Evolutionary conservation across 1,284 basidiomycete species (phyloP).

Genomic region (Ustilago sp.): DNA sequence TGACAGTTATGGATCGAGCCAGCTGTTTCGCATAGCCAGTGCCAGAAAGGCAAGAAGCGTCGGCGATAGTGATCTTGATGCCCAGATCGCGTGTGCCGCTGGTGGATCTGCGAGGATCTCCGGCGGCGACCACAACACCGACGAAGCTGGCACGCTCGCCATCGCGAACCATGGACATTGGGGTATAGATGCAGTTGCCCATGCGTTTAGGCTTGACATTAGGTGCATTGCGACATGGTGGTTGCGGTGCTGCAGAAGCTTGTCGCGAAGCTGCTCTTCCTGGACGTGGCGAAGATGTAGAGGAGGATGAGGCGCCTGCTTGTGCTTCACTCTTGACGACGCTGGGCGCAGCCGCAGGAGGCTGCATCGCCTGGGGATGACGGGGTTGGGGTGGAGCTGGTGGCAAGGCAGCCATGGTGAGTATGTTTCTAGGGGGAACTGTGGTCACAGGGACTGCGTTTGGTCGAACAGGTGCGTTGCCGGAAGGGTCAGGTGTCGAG

Average conservation of each 20-base stretch:
- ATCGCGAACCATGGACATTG: conserved; percentile 43
- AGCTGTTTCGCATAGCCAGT: conserved; percentile 48
- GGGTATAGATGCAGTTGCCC: conserved; percentile 55
- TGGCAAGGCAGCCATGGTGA: not conserved
- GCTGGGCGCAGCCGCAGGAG: not conserved
- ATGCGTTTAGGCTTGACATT: conserved; percentile 48
- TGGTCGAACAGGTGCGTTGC: not conserved
- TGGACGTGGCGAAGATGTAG: conserved; percentile 19
- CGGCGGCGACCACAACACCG: conserved; percentile 46
- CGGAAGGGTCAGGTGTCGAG: conserved; percentile 31
- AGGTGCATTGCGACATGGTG: conserved; percentile 36
- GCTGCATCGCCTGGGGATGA: not conserved
- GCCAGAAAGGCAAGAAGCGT: conserved; percentile 42
- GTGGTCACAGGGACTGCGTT: conserved; percentile 1
- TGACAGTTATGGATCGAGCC: conserved; percentile 38
- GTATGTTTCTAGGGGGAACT: not conserved
- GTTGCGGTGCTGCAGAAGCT: conserved; percentile 15
- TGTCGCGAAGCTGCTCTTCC: conserved; percentile 21
- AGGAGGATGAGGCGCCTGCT: not conserved
- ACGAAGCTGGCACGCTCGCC: conserved; percentile 48
- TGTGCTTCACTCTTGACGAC: conserved; percentile 31
- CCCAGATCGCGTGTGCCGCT: conserved; percentile 42
- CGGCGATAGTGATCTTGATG: conserved; percentile 49
- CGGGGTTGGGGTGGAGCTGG: conserved; percentile 15
- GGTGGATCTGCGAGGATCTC: conserved; percentile 42